Base-by-base conservation (phyloP, 768 basidiomycete species). In the Coprinopsis sp. region DNA sequence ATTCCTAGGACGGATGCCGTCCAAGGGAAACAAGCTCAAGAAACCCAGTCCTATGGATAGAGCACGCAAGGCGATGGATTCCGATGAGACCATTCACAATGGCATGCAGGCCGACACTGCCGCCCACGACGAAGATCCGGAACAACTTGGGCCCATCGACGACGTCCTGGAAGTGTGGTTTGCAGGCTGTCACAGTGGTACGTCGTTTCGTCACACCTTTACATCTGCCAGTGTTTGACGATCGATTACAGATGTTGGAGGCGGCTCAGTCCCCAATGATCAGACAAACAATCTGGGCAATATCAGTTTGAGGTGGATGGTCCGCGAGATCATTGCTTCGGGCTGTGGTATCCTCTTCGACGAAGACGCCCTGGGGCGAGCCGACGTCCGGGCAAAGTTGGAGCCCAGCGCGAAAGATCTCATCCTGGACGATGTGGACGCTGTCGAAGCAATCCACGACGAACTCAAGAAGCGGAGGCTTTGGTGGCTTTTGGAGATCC, bases 141-240 rank as follows among this genome's bases (percentile, higher is more conserved):
- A 60, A 37, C 53, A 41, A 4, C 50, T 37, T 2, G 46, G 38
- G 6, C 47, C 50, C 18, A 21, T 47, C 1, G 57, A 58, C n/a
- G 79, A 87, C 59, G 78, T 87, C 10, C 60, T 80, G 12, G 87
- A 91, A 58, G 85, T 89, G 2, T 91, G 86, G 86, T 91, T 91
- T 55, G 54, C 78, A 5, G 87, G 87, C 2, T 78, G 79, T 51
- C 87, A 89, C 52, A 59, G 64, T 34, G 87, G 87, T 87, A 46
- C 42, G 79, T 61, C 38, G 25, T 18, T 41, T 31, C 16, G 28
- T 47, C 18, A 47, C 39, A 42, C 23, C 28, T 46, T 33, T 18
- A 22, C 25, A 37, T 21, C 14, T 39, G 25, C 31, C 33, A 13
- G 14, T 33, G 6, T 14, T n/a, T 5, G n/a, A 38, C 45, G 37